These are phyloP conservation scores for Akanthomyces uredinophilus DNA, from an alignment of 2,329 filamentous ascomycete species.

Conservation along the genomic window DNA sequence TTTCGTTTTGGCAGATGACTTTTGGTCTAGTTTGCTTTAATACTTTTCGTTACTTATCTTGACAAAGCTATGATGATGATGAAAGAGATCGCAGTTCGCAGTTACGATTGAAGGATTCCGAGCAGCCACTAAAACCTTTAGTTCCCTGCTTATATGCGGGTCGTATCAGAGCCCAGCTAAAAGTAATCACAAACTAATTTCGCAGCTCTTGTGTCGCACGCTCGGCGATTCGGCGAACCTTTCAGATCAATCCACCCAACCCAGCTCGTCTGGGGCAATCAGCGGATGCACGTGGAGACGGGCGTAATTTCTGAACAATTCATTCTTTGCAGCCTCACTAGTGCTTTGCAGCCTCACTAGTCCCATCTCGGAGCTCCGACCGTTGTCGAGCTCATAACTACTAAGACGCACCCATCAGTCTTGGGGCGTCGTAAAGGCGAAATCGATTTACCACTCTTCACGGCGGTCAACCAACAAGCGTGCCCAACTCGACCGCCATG, in stretches of 20 bases:
- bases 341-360: not conserved
- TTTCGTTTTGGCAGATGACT: no score
- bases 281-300: slow-evolving; percentile 6
- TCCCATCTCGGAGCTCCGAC: slow-evolving; percentile 7
- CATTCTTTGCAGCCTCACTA: not conserved
- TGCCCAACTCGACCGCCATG: not conserved
- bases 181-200: not conserved
- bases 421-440: no score
- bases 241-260: not conserved
- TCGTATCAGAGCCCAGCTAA: slow-evolving; percentile 1
- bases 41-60: no score
- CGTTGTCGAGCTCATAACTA: not conserved
- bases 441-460: not conserved
- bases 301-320: slow-evolving; percentile 6
- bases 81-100: not conserved
- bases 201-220: not conserved
- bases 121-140: not conserved
- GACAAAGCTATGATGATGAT: no score
- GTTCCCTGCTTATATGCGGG: not conserved
- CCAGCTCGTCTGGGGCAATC: not conserved
- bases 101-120: not conserved
- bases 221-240: slow-evolving; percentile 10
- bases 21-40: no score
- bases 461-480: not conserved
- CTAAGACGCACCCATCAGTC: not conserved